Conservation (phyloP, 2,329 filamentous ascomycete genomes). For the Aspergillus terreus region DNA sequence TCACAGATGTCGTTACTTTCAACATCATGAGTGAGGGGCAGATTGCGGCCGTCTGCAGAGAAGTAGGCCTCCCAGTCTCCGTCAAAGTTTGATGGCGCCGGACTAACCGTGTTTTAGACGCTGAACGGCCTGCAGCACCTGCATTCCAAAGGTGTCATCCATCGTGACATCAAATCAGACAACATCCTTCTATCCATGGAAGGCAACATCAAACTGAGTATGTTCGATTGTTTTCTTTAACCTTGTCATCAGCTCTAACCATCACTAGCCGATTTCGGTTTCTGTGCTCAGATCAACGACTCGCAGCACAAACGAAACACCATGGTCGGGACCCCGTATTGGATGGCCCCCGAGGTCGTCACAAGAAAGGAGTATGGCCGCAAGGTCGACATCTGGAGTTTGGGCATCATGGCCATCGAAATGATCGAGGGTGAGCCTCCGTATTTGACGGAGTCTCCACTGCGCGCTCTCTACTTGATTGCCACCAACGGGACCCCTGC, state of each 20-base stretch:
- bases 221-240: slow-evolving; percentile 35
- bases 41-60: slow-evolving; percentile 91
- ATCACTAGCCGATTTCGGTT: slow-evolving; percentile 82
- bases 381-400: slow-evolving; percentile 97
- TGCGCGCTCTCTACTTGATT: slow-evolving; percentile 91
- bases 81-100: neutral
- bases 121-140: slow-evolving; percentile 88
- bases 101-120: slow-evolving; percentile 50
- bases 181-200: slow-evolving; percentile 93
- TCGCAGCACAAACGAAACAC: slow-evolving; percentile 95
- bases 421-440: slow-evolving; percentile 99
- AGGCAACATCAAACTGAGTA: slow-evolving; percentile 96
- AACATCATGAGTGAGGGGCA: slow-evolving; percentile 99
- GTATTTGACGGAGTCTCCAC: slow-evolving; percentile 89
- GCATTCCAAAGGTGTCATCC: slow-evolving; percentile 96
- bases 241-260: slow-evolving; percentile 17
- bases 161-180: slow-evolving; percentile 98
- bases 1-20: slow-evolving; percentile 97
- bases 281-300: slow-evolving; percentile 97
- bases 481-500: slow-evolving; percentile 92
- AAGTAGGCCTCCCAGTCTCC: slow-evolving; percentile 48
- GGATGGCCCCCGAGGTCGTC: slow-evolving; percentile 99
- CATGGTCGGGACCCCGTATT: slow-evolving; percentile 98
- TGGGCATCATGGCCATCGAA: slow-evolving; percentile 99
- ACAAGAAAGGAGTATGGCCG: slow-evolving; percentile 96